Base-by-base conservation (phyloP, 306 rosid genomes). In the Vigna reflexopilosa region DNA sequence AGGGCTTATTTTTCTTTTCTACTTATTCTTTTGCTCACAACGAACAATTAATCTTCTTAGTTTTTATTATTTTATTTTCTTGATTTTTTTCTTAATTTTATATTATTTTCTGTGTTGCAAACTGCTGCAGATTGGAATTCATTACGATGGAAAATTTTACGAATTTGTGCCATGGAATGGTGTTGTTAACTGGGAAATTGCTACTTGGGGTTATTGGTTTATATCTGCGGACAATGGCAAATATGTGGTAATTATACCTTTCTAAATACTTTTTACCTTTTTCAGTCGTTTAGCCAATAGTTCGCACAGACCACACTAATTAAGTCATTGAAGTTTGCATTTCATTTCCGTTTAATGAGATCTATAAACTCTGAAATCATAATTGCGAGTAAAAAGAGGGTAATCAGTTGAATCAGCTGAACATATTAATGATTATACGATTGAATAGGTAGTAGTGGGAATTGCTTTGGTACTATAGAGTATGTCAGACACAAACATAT, bases 121-220 rank as follows among this genome's bases (percentile, higher is more conserved):
- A 80, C 24, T 83, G 66, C 7, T 75, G 79, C 95, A 94, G 98
- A 84, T 94, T 79, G 98, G 97, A 80, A 82, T 94, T 75, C 98
- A 92, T 67, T 84, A 32, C 81, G 92, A 81, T 78, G 98, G 98
- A 73, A 87, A 49, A 1, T 92, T 92, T 71, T 90, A 94, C 81
- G 97, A 94, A 82, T 92, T 92, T 83, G 97, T 90, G 75, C 98
- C 98, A 16, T 94, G 98, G 98, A 89, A 88, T 81, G 93, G 97
- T 77, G 73, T 45, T 82, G 88, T 94, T 38, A 78, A 71, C 73
- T 94, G 97, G 98, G 97, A 94, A 87, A 45, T 94, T 57, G n/a
- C 90, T 85, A 80, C 90, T 67, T 92, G 98, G 98, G 97, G 97
- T 70, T 70, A 80, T 78, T 94, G 98, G 97, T 83, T 59, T 55